Evolutionary conservation across 2,329 filamentous ascomycete species (phyloP).

Genomic region (Ceratocystis diversiconidia): DNA sequence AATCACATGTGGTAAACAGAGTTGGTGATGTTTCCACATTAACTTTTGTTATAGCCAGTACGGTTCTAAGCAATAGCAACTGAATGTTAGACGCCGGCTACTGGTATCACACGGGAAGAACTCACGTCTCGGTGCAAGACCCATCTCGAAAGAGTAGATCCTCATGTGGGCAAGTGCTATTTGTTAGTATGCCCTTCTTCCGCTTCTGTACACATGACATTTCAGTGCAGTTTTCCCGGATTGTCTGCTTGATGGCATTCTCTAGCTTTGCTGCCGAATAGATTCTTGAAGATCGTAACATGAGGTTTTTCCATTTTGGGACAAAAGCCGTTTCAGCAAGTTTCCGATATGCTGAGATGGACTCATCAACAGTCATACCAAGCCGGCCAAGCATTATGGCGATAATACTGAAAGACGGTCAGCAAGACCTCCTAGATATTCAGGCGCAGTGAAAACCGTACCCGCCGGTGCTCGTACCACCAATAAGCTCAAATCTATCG

Average conservation of each 20-base stretch:
- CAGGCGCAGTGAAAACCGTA: background rate
- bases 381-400: background rate
- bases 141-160: background rate
- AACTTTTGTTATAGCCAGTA: background rate
- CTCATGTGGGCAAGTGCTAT: background rate
- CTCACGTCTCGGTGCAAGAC: background rate
- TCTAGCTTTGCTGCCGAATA: background rate
- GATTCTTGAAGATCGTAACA: background rate
- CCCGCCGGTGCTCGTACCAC: conserved; percentile 22
- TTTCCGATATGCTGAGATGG: background rate
- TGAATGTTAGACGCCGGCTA: background rate
- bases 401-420: background rate
- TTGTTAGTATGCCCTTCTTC: background rate
- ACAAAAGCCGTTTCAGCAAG: background rate
- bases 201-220: background rate
- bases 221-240: background rate
- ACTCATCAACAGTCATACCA: background rate
- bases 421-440: too few species aligned
- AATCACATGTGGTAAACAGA: conserved; percentile 23
- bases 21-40: conserved; percentile 18
- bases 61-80: background rate
- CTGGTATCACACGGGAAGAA: background rate
- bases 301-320: background rate
- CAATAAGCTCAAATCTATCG: conserved; percentile 24
- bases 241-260: background rate